Percentiles rank a stretch among this genome's conserved stretches.
These are phyloP conservation scores for Sugiyamaella marilandica DNA, from an alignment of 805 yeast genomes.

Conservation along the genomic window DNA sequence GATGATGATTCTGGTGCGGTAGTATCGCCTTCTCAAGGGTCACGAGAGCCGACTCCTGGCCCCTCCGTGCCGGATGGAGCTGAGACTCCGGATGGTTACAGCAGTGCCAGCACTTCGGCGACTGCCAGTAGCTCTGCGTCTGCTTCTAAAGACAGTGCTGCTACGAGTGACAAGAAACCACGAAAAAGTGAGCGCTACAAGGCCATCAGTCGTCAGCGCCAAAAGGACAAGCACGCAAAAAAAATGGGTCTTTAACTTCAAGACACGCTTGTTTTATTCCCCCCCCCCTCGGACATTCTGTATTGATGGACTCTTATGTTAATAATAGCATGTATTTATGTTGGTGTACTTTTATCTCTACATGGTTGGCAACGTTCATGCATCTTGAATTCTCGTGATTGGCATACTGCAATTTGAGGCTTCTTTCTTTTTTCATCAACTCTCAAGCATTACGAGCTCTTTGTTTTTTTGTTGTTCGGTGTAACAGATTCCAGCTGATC, in stretches of 20 bases:
- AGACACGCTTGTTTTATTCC: background rate
- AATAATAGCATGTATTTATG: background rate
- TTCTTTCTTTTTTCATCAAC: background rate
- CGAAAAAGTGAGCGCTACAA: constrained; percentile 2
- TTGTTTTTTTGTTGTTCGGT: constrained; percentile 13
- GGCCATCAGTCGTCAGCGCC: constrained; percentile 5
- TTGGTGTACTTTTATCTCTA: background rate
- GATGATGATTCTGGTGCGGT: background rate
- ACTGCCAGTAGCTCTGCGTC: background rate
- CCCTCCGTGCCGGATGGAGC: background rate
- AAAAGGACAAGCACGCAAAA: constrained; percentile 20
- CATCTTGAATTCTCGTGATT: background rate
- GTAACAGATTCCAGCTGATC: constrained; percentile 27
- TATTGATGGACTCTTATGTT: background rate
- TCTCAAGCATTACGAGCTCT: constrained; percentile 3
- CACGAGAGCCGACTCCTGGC: background rate
- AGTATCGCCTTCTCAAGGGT: background rate
- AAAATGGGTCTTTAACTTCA: constrained; percentile 10
- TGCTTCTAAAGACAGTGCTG: background rate
- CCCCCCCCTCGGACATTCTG: background rate
- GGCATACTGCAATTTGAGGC: background rate
- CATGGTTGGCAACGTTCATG: no score
- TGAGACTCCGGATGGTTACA: background rate
- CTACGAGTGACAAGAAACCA: background rate
- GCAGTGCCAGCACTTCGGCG: background rate